Evolutionary conservation across 2,329 filamentous ascomycete genomes (phyloP).

Genomic region (Aureobasidium vineae): DNA sequence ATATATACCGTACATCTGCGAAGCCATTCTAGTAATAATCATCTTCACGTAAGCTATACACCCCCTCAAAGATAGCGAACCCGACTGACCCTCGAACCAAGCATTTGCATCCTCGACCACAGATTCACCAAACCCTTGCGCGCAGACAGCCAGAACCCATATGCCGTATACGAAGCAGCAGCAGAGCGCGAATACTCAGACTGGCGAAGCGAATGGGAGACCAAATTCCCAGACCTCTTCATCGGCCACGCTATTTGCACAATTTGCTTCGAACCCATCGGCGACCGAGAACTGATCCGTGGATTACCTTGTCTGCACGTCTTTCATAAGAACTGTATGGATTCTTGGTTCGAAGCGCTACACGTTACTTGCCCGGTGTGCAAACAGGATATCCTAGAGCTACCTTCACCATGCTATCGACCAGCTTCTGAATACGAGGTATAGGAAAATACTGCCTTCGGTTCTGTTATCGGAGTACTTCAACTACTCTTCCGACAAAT

Average conservation of each 20-base stretch:
- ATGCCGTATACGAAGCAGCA: neutral
- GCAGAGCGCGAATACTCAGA: neutral
- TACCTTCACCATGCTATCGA: conserved; percentile 1
- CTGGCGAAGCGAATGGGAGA: neutral
- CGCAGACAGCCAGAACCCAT: neutral
- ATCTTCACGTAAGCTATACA: neutral
- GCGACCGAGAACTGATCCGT: conserved; percentile 1
- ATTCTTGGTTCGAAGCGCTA: conserved; percentile 15
- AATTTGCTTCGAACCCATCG: conserved; percentile 19
- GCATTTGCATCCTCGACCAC: neutral
- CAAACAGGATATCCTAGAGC: neutral
- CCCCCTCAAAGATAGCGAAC: too few relatives aligned
- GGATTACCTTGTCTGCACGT: conserved; percentile 24
- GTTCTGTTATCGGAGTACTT: conserved; percentile 27
- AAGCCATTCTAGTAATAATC: neutral
- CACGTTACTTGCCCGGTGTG: conserved; percentile 22
- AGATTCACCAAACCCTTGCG: neutral
- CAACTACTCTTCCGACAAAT: conserved; percentile 63
- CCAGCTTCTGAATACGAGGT: neutral
- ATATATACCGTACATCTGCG: neutral
- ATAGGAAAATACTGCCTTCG: neutral
- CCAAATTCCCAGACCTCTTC: conserved; percentile 3
- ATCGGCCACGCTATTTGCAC: conserved; percentile 4
- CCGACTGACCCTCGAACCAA: neutral
- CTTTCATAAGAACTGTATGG: conserved; percentile 19